Percentiles rank a stretch among this genome's conserved stretches.
These are phyloP conservation scores for Populus pruinosa DNA, from an alignment of 345 rosid species.

Conservation along the genomic window DNA sequence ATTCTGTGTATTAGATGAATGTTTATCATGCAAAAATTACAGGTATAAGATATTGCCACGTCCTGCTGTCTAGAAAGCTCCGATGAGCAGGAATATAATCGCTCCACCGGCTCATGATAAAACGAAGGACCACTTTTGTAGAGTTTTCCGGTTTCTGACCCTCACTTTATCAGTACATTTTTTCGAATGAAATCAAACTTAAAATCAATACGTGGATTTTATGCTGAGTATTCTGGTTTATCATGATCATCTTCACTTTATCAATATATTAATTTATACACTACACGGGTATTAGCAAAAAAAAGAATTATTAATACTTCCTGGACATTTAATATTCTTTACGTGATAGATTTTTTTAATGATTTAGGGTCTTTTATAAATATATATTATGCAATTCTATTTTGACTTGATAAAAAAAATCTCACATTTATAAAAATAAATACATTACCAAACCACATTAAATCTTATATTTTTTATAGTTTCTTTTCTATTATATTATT, in stretches of 20 bases:
- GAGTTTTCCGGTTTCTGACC: not conserved
- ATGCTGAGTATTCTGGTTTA: not conserved
- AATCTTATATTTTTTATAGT: too few species aligned
- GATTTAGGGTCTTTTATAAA: too few species aligned
- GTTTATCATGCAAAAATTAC: not conserved
- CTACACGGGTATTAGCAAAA: too few species aligned
- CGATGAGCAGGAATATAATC: not conserved
- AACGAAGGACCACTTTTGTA: slow-evolving; percentile 19
- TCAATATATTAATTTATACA: too few species aligned
- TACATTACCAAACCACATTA: too few species aligned
- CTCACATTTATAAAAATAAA: too few species aligned
- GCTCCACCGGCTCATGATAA: slow-evolving; percentile 1
- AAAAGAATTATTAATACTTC: too few species aligned
- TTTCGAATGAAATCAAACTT: not conserved
- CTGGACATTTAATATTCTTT: too few species aligned
- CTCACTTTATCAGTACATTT: not conserved
- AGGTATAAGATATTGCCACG: not conserved
- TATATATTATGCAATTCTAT: too few species aligned
- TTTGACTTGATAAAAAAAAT: too few species aligned
- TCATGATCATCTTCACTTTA: not conserved
- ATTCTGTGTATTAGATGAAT: not conserved
- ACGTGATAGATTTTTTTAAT: too few species aligned
- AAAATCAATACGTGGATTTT: not conserved
- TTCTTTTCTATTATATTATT: too few species aligned
- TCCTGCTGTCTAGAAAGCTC: not conserved